Percentiles rank a stretch among this genome's conserved stretches.
These are phyloP conservation scores for Bombardia bombarda DNA, from an alignment of 495 filamentous ascomycete genomes.

Conservation along the genomic window DNA sequence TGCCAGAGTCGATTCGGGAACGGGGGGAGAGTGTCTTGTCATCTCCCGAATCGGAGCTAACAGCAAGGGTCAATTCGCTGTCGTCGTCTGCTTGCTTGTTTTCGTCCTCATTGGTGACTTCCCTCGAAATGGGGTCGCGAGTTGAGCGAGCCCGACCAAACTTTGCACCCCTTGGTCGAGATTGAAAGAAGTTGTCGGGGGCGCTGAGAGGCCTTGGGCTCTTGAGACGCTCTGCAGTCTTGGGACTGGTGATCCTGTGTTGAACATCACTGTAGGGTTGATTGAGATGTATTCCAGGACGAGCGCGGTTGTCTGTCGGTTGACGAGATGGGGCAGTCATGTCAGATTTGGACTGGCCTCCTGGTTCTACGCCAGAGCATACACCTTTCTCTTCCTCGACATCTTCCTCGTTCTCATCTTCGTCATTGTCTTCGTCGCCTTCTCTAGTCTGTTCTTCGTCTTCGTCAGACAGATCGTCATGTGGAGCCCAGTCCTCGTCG, in stretches of 20 bases:
- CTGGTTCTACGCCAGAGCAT: too few relatives aligned
- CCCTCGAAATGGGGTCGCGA: too few relatives aligned
- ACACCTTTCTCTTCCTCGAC: background rate
- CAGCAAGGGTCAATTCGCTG: too few relatives aligned
- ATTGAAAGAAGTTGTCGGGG: background rate
- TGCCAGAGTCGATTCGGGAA: background rate
- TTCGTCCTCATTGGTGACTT: background rate
- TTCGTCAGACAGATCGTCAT: background rate
- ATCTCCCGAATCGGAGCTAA: too few relatives aligned
- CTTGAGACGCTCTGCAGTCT: background rate
- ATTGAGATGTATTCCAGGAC: background rate
- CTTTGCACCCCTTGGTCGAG: background rate
- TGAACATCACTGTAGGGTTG: background rate
- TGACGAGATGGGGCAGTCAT: background rate
- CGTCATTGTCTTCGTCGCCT: background rate
- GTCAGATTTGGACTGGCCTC: background rate
- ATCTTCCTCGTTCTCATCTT: background rate
- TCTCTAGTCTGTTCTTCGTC: background rate
- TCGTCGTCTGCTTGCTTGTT: too few relatives aligned
- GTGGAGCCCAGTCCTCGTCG: background rate
- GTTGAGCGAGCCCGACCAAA: background rate
- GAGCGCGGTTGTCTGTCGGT: background rate
- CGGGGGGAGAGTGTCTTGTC: background rate
- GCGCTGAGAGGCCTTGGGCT: background rate
- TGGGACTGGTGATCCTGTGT: background rate